Conservation (phyloP, 2,329 filamentous ascomycete species). For the Fusarium tuaranense region DNA sequence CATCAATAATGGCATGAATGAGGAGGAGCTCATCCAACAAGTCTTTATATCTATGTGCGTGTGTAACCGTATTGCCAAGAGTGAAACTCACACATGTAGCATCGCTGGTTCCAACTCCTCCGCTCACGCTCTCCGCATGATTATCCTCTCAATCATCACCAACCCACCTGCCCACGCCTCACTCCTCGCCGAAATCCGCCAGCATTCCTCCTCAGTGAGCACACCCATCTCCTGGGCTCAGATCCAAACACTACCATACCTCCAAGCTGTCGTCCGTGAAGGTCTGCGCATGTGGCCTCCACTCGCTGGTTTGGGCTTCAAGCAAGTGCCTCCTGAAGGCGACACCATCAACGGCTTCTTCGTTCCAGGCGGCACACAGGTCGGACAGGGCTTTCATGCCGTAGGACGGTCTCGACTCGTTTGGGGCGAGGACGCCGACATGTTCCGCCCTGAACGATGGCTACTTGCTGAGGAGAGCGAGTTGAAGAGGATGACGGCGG, state of each 20-base stretch:
- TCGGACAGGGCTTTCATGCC: slow-evolving; percentile 68
- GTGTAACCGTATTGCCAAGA: rapidly evolving
- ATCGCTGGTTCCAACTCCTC: slow-evolving; percentile 72
- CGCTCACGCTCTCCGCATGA: slow-evolving; percentile 64
- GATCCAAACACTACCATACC: slow-evolving; percentile 62
- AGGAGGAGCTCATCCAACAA: slow-evolving; percentile 53
- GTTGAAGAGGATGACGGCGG: slow-evolving; percentile 50
- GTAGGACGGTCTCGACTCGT: slow-evolving; percentile 60
- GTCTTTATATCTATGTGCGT: slow-evolving; percentile 54
- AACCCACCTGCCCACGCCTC: slow-evolving; percentile 54
- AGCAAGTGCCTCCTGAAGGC: slow-evolving; percentile 64
- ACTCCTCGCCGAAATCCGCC: slow-evolving; percentile 60
- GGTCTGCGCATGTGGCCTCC: slow-evolving; percentile 67
- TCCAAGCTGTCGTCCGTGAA: slow-evolving; percentile 69
- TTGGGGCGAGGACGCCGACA: slow-evolving; percentile 64
- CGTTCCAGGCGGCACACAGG: slow-evolving; percentile 63
- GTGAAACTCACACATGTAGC: slow-evolving; percentile 50
- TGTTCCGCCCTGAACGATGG: slow-evolving; percentile 67
- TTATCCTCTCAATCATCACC: slow-evolving; percentile 63
- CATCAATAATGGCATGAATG: slow-evolving; percentile 51
- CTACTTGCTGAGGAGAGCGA: slow-evolving; percentile 51
- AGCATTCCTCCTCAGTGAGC: slow-evolving; percentile 49
- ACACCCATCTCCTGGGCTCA: slow-evolving; percentile 58
- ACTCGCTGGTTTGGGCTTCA: slow-evolving; percentile 65
- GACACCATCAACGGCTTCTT: slow-evolving; percentile 62